Percentiles rank a stretch among this genome's conserved stretches.
These are phyloP conservation scores for Ascochyta clinopodiicola DNA, from an alignment of 2,329 filamentous ascomycete genomes.

Conservation along the genomic window DNA sequence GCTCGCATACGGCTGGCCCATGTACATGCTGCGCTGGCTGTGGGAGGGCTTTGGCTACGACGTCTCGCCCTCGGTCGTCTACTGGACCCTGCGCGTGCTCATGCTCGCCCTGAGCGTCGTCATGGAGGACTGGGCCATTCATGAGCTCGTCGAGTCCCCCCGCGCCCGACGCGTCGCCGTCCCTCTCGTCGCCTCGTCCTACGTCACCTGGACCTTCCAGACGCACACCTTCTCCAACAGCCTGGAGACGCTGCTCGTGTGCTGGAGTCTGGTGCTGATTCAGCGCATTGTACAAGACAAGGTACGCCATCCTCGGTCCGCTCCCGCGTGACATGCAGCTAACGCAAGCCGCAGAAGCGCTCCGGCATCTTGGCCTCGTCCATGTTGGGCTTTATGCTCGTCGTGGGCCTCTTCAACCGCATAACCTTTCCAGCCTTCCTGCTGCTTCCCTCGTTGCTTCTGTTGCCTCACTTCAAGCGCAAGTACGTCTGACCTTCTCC, in stretches of 20 bases:
- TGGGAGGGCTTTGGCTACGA: conserved; percentile 86
- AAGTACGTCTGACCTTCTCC: conserved; percentile 64
- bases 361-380: conserved; percentile 78
- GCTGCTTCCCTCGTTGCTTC: conserved; percentile 78
- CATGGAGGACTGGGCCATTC: conserved; percentile 94
- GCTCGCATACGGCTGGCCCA: conserved; percentile 92
- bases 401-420: conserved; percentile 92
- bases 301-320: conserved; percentile 59
- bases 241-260: conserved; percentile 88
- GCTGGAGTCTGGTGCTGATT: conserved; percentile 92
- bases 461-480: conserved; percentile 84
- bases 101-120: conserved; percentile 98
- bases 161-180: conserved; percentile 75
- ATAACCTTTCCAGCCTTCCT: conserved; percentile 97
- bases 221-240: conserved; percentile 99
- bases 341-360: conserved; percentile 63
- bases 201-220: conserved; percentile 98
- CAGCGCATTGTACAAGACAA: conserved; percentile 81
- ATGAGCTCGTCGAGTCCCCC: conserved; percentile 83
- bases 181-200: conserved; percentile 89
- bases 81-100: conserved; percentile 84
- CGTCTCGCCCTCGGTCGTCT: conserved; percentile 83
- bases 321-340: conserved; percentile 38
- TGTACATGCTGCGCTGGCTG: conserved; percentile 90
- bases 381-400: conserved; percentile 78